phyloP scores from a whole-genome alignment of 805 yeast genomes.

The Wickerhamomyces hampshirensis region DNA sequence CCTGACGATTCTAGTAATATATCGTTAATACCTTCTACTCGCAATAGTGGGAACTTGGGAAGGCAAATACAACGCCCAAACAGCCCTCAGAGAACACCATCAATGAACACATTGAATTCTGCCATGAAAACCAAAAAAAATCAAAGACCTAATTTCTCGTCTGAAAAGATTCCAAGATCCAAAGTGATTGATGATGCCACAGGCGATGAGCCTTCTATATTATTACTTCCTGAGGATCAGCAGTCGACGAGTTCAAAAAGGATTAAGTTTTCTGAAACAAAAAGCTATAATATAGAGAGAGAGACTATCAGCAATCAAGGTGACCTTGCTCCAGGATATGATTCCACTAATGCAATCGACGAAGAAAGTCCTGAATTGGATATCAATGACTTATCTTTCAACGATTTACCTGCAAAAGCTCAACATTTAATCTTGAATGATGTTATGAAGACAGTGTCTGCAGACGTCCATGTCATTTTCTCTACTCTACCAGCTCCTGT shows the following conservation, averaged over 20 bases:
- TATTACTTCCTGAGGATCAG: conserved; percentile 46
- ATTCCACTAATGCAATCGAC: background rate
- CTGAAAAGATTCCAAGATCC: conserved; percentile 68
- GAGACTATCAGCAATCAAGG: background rate
- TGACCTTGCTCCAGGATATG: background rate
- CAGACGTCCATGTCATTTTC: conserved; percentile 67
- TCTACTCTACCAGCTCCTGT: conserved; percentile 89
- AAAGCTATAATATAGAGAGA: background rate
- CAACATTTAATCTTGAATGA: conserved; percentile 89
- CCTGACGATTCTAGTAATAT: background rate
- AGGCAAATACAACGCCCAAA: background rate
- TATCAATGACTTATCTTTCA: conserved; percentile 49
- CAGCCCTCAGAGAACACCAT: background rate
- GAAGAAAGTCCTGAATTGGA: conserved; percentile 16
- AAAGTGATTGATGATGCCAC: conserved; percentile 62
- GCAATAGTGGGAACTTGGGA: background rate
- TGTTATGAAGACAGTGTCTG: conserved; percentile 65
- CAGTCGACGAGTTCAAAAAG: conserved; percentile 15
- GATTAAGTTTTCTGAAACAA: conserved; percentile 1
- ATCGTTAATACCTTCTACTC: too few species aligned
- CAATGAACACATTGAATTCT: background rate
- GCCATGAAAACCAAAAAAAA: conserved; percentile 20
- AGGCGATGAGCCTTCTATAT: conserved; percentile 62
- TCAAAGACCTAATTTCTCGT: conserved; percentile 57
- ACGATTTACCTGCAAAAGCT: conserved; percentile 86